Conservation (phyloP, 1,139 yeast species). For the Hansenula anomala region DNA sequence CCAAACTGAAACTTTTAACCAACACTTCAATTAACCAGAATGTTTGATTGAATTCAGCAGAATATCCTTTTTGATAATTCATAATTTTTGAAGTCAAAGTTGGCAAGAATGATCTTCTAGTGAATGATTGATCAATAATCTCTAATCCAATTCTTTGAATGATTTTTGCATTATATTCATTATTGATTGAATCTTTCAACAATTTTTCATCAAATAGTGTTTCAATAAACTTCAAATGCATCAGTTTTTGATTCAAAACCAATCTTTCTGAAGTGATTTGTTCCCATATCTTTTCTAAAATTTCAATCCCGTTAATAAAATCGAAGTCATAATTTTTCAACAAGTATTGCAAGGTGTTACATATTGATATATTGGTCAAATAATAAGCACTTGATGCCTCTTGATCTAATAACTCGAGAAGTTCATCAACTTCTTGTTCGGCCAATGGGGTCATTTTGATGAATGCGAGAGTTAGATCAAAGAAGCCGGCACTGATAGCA, state of each 20-base stretch:
- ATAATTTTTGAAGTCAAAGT: slow-evolving; percentile 42
- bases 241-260: slow-evolving; percentile 56
- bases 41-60: slow-evolving; percentile 32
- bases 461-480: slow-evolving; percentile 7
- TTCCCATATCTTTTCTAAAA: slow-evolving; percentile 49
- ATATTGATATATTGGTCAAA: slow-evolving; percentile 9
- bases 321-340: slow-evolving; percentile 18
- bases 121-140: slow-evolving; percentile 46
- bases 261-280: slow-evolving; percentile 56
- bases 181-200: slow-evolving; percentile 24
- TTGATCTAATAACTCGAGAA: slow-evolving; percentile 4
- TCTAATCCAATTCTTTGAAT: slow-evolving; percentile 38
- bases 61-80: slow-evolving; percentile 32
- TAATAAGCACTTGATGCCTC: slow-evolving; percentile 4
- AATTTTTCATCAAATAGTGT: slow-evolving; percentile 34
- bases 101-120: slow-evolving; percentile 71
- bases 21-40: slow-evolving; percentile 55
- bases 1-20: slow-evolving; percentile 39
- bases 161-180: slow-evolving; percentile 23
- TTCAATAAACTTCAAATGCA: slow-evolving; percentile 55
- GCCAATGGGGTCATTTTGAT: slow-evolving; percentile 12
- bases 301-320: slow-evolving; percentile 20
- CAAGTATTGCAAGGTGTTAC: slow-evolving; percentile 21
- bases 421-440: slow-evolving; percentile 1
- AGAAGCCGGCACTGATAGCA: slow-evolving; percentile 7